Percentiles rank a stretch among this genome's conserved stretches.
Conservation (phyloP, 495 filamentous ascomycete species). For the Aspergillus biplanus region DNA sequence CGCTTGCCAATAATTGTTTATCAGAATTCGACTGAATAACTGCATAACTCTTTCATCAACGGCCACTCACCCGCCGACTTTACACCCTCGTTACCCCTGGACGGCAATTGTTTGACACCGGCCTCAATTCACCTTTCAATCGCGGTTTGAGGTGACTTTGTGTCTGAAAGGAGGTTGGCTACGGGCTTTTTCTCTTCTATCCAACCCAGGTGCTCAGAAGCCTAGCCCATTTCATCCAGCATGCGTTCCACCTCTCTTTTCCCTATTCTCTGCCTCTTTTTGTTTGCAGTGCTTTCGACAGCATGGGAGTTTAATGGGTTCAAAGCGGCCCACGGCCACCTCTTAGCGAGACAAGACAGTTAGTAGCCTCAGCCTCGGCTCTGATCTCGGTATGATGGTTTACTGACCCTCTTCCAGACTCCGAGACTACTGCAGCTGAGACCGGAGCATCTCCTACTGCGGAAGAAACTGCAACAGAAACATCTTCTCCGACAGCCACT, state of each 20-base stretch:
- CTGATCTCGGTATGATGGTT: not conserved
- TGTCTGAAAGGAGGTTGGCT: slow-evolving; percentile 4
- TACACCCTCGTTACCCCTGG: not conserved
- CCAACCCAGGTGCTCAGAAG: not conserved
- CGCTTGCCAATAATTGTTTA: not conserved
- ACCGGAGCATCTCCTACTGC: slow-evolving; percentile 28
- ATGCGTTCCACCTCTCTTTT: slow-evolving; percentile 42
- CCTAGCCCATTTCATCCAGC: slow-evolving; percentile 12
- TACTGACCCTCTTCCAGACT: slow-evolving; percentile 7
- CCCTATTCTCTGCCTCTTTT: slow-evolving; percentile 39
- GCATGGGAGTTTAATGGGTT: slow-evolving; percentile 52
- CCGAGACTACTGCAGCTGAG: slow-evolving; percentile 31
- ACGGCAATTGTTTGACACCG: slow-evolving; percentile 16
- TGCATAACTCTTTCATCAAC: not conserved
- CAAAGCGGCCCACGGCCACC: slow-evolving; percentile 32
- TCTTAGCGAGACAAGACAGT: slow-evolving; percentile 41
- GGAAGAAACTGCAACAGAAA: slow-evolving; percentile 26
- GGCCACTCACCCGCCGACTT: not conserved
- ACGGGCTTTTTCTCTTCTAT: not conserved
- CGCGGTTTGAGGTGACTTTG: slow-evolving; percentile 4
- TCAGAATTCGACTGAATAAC: slow-evolving; percentile 7
- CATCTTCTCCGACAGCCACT: slow-evolving; percentile 23
- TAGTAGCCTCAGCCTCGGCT: slow-evolving; percentile 8
- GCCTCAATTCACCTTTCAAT: slow-evolving; percentile 8
- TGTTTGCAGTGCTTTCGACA: slow-evolving; percentile 49